Evolutionary conservation across 768 basidiomycete species (phyloP).

Genomic region (Boletus huronensis): DNA sequence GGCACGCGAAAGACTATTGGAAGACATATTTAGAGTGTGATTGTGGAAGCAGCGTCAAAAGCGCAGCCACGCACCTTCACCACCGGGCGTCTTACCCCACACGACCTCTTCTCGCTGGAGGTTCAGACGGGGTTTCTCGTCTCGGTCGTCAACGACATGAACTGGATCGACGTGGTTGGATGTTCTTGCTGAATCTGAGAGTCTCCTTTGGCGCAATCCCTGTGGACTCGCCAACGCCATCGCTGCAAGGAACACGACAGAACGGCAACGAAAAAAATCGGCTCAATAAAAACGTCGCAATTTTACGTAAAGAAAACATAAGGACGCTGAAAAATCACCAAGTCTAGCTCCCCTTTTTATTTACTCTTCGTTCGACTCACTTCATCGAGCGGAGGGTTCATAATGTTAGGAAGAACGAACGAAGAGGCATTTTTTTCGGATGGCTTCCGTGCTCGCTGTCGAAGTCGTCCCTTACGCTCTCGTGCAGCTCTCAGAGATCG

Average conservation of each 20-base stretch:
- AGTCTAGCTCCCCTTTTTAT: constrained; percentile 34
- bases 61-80: constrained; percentile 54
- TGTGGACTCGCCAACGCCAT: constrained; percentile 22
- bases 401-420: constrained; percentile 46
- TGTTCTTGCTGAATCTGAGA: neutral
- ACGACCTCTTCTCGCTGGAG: constrained; percentile 54
- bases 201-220: constrained; percentile 25
- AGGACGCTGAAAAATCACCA: neutral
- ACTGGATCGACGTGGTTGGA: neutral
- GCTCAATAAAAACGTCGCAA: neutral
- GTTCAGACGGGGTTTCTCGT: constrained; percentile 9
- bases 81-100: constrained; percentile 83
- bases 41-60: constrained; percentile 1
- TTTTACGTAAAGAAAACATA: constrained; percentile 13
- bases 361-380: constrained; percentile 44
- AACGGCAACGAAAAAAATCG: neutral
- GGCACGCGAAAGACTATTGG: constrained; percentile 84
- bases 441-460: constrained; percentile 33
- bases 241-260: neutral
- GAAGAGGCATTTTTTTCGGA: constrained; percentile 56
- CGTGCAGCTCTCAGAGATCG: neutral
- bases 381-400: constrained; percentile 48
- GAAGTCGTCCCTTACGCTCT: constrained; percentile 41
- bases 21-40: constrained; percentile 4
- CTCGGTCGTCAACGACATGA: constrained; percentile 10